Evolutionary conservation across 2,329 filamentous ascomycete species (phyloP).

Genomic region (Pseudonectria foliicola): DNA sequence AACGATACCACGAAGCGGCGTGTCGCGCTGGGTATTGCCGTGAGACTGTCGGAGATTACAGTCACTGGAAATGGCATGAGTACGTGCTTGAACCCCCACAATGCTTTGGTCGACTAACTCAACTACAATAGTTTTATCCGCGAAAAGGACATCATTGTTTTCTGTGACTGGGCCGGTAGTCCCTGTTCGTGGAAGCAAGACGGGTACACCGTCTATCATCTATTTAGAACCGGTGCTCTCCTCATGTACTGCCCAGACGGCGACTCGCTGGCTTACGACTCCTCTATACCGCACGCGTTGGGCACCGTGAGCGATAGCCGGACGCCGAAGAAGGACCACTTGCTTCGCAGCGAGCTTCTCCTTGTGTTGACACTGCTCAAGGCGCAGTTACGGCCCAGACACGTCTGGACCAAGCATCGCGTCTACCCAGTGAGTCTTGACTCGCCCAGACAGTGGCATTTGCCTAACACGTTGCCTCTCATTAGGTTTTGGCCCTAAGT

Average conservation of each 20-base stretch:
- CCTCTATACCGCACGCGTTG: slow-evolving; percentile 3
- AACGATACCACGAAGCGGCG: too few species aligned
- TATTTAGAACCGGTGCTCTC: not conserved
- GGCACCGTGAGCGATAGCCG: slow-evolving; percentile 1
- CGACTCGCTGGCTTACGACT: not conserved
- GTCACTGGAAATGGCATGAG: too few species aligned
- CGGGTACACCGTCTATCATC: not conserved
- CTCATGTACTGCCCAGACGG: slow-evolving; percentile 1
- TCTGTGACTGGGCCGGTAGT: too few species aligned
- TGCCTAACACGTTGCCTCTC: not conserved
- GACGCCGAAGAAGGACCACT: not conserved
- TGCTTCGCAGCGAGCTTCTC: slow-evolving; percentile 4
- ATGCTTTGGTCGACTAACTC: too few species aligned
- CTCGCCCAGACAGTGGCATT: not conserved
- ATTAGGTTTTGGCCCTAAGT: slow-evolving; percentile 7
- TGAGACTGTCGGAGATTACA: too few species aligned
- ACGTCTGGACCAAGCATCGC: slow-evolving; percentile 1
- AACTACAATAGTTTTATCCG: too few species aligned
- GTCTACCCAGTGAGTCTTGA: slow-evolving; percentile 1
- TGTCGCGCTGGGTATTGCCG: too few species aligned
- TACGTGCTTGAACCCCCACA: too few species aligned
- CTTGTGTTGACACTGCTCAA: slow-evolving; percentile 2
- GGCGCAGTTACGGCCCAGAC: not conserved
- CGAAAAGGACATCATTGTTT: too few species aligned
- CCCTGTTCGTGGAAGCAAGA: too few species aligned